Conservation (phyloP, 2,329 filamentous ascomycete species). For the Albifimbria verrucaria region DNA sequence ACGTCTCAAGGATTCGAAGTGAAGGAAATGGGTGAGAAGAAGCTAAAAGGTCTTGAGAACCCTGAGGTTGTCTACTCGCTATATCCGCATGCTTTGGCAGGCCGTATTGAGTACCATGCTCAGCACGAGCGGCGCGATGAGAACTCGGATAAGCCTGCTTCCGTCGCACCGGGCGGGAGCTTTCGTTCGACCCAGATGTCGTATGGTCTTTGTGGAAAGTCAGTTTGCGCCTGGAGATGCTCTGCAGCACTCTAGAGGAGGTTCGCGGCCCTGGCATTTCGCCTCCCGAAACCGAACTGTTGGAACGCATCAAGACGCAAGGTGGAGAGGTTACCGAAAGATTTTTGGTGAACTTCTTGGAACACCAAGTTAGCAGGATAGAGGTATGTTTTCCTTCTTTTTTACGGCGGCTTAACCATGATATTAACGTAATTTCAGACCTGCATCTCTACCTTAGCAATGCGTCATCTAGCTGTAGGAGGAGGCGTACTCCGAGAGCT, state of each 20-base stretch:
- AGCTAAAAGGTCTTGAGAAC: constrained; percentile 95
- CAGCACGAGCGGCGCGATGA: constrained; percentile 43
- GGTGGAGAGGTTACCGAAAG: constrained; percentile 86
- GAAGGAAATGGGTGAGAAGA: constrained; percentile 92
- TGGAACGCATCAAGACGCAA: constrained; percentile 64
- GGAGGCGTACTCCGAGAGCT: constrained; percentile 60
- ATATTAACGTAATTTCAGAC: constrained; percentile 49
- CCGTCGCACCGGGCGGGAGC: constrained; percentile 63
- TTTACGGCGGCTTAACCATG: not conserved
- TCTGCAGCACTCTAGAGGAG: constrained; percentile 85
- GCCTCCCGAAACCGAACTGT: constrained; percentile 76
- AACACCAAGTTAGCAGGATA: constrained; percentile 92
- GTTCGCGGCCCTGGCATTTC: constrained; percentile 61
- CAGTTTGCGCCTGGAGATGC: constrained; percentile 84
- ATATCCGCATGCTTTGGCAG: constrained; percentile 84
- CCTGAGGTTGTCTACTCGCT: constrained; percentile 94
- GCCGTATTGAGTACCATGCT: constrained; percentile 69
- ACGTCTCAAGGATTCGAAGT: constrained; percentile 93
- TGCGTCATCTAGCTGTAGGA: constrained; percentile 76
- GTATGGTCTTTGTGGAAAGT: constrained; percentile 90
- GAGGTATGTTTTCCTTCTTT: constrained; percentile 61
- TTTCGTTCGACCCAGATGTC: constrained; percentile 74
- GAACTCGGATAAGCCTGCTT: constrained; percentile 54
- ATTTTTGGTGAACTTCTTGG: constrained; percentile 84
- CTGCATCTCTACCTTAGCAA: constrained; percentile 72